Evolutionary conservation across 1,284 basidiomycete genomes (phyloP), one percentile per base, ranked within the genome.

Genomic region (Leccinum subrobustum): DNA sequence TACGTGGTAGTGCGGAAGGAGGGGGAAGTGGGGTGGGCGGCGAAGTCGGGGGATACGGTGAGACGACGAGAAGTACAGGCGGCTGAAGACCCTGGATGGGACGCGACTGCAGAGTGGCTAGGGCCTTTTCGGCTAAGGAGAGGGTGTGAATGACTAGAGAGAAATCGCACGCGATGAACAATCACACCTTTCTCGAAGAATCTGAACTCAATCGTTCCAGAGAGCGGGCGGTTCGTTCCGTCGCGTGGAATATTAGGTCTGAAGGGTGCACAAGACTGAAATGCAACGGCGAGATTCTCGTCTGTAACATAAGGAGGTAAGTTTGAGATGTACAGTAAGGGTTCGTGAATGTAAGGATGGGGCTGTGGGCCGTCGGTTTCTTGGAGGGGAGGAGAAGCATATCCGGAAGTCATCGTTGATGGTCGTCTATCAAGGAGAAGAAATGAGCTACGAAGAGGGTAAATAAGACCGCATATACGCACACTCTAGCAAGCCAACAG

Each of bases 301-400:
- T 93, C 91, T 58, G 85, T 79, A 57, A 92, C 82, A 75, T 82
- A 84, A 47, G 85, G 74, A 12, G 90, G 87, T 50, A 93, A 75
- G 71, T 84, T 87, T 35, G 89, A 84, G 72, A 93, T 86, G 76
- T 92, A 88, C 53, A 93, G 23, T 23, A 23, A 23, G 23, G 91
- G 89, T 69, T 92, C 90, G 70, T 88, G 87, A 65, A 93, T 82
- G 76, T 90, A 92, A 47, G 91, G 91, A 69, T 93, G 91, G 56
- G 77, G 77, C 54, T 73, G 68, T 62, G 70, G 71, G 53, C 60
- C 64, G 57, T 74, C 73, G 29, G 58, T 61, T 63, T 76, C 72
- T 70, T 72, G 73, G 57, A 71, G 33, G 18, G 67, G 64, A 51
- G 75, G 75, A 52, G 71, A 71, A 59, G 64, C 63, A 65, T 76